Conservation (phyloP, 352 stramenopile genomes). For the Pilasporangium apinafurcum region DNA sequence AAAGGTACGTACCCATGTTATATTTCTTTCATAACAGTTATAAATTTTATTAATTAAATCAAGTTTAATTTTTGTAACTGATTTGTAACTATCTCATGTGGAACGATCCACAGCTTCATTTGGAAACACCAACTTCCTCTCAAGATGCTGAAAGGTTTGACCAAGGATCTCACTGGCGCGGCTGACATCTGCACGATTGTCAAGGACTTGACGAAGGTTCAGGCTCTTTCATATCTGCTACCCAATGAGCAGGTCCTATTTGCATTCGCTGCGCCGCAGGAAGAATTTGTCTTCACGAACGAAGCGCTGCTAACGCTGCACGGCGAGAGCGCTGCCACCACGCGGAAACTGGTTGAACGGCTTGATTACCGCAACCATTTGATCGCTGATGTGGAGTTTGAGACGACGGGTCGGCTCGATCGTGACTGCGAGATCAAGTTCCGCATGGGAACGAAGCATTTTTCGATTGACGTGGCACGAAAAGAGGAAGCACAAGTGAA, state of each 20-base stretch:
- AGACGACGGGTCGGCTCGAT: slow-evolving; percentile 47
- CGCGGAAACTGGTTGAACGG: slow-evolving; percentile 37
- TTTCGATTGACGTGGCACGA: slow-evolving; percentile 46
- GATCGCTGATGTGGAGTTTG: slow-evolving; percentile 29
- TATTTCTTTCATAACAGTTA: too few species aligned
- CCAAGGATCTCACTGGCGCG: slow-evolving; percentile 41
- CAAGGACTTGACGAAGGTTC: slow-evolving; percentile 19
- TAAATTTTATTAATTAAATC: not conserved
- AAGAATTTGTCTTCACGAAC: slow-evolving; percentile 68
- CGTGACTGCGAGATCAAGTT: slow-evolving; percentile 70
- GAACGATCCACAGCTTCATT: not conserved
- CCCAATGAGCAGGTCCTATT: slow-evolving; percentile 37
- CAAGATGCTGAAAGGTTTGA: slow-evolving; percentile 38
- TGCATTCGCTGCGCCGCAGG: slow-evolving; percentile 38
- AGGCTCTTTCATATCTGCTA: slow-evolving; percentile 24
- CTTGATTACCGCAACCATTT: slow-evolving; percentile 30
- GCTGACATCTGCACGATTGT: slow-evolving; percentile 45
- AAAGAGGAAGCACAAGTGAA: slow-evolving; percentile 43
- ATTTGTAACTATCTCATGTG: too few species aligned
- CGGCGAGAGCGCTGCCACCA: slow-evolving; percentile 36
- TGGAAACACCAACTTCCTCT: not conserved
- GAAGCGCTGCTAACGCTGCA: slow-evolving; percentile 33
- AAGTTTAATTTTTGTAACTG: slow-evolving; percentile 2
- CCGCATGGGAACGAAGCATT: slow-evolving; percentile 20
- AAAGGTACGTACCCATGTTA: too few species aligned